These are phyloP conservation scores for Plantago rigida DNA, from an alignment of 305 asterid genomes.

Conservation along the genomic window DNA sequence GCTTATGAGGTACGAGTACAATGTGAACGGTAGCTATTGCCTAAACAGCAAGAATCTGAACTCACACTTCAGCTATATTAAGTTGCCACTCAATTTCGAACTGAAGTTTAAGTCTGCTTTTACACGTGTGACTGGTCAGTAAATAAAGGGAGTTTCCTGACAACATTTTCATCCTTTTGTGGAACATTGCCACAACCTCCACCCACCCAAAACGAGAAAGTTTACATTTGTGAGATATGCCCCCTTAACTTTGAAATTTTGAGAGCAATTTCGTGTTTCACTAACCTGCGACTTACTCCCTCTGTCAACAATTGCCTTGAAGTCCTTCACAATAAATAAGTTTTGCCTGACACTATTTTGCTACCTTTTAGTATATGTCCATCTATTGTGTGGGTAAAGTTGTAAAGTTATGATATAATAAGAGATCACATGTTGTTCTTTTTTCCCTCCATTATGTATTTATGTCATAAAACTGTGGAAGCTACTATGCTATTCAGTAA, in stretches of 20 bases:
- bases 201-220: too few species aligned
- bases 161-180: background rate
- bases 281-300: too few species aligned
- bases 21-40: background rate
- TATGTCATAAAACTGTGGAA: background rate
- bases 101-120: background rate
- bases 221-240: too few species aligned
- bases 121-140: background rate
- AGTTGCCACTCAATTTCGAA: slow-evolving; percentile 1
- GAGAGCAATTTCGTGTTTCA: too few species aligned
- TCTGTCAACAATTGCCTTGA: too few species aligned
- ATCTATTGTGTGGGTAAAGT: too few species aligned
- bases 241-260: background rate
- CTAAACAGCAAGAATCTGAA: slow-evolving; percentile 1
- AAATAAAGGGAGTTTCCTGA: background rate
- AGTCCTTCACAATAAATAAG: too few species aligned
- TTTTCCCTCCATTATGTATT: background rate
- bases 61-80: slow-evolving; percentile 1
- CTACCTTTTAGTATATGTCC: too few species aligned
- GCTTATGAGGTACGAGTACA: slow-evolving; percentile 53
- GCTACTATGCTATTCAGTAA: slow-evolving; percentile 1
- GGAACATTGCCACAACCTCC: background rate
- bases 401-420: too few species aligned
- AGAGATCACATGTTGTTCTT: too few species aligned
- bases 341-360: background rate